A percentile compares a stretch with the other conserved stretches of the same genome.
Conservation (phyloP, 805 yeast species). For the Candida silvatica region DNA sequence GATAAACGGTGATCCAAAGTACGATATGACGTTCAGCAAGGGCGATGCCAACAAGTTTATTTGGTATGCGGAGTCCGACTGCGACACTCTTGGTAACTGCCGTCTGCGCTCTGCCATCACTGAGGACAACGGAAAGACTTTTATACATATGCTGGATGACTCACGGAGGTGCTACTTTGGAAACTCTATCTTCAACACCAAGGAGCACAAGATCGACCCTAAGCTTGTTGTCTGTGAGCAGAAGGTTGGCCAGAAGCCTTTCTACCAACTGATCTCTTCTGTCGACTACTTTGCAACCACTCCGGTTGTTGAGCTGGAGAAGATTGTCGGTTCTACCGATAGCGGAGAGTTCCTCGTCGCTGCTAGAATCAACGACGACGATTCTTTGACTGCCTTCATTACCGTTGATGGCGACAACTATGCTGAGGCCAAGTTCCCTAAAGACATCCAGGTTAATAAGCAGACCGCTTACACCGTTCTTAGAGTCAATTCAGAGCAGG, state of each 20-base stretch:
- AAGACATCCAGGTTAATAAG: constrained; percentile 44
- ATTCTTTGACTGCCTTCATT: constrained; percentile 56
- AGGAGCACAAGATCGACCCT: constrained; percentile 23
- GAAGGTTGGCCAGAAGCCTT: constrained; percentile 20
- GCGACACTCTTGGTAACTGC: constrained; percentile 44
- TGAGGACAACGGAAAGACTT: constrained; percentile 57
- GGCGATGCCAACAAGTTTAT: constrained; percentile 49
- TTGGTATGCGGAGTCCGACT: constrained; percentile 56
- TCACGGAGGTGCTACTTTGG: constrained; percentile 61
- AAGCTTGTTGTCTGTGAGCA: constrained; percentile 62
- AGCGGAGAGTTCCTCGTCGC: constrained; percentile 67
- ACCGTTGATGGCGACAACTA: constrained; percentile 71
- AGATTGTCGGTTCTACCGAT: constrained; percentile 66
- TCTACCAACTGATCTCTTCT: constrained; percentile 32
- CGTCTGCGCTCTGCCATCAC: constrained; percentile 52
- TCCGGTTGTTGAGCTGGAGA: constrained; percentile 36
- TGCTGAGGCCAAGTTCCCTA: constrained; percentile 78
- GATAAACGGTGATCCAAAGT: constrained; percentile 37
- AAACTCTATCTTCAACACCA: constrained; percentile 38
- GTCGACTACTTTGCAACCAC: constrained; percentile 40
- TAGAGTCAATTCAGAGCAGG: constrained; percentile 60
- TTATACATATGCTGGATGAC: constrained; percentile 42
- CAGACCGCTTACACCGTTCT: constrained; percentile 74
- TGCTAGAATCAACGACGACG: constrained; percentile 47
- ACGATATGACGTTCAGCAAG: constrained; percentile 54